Conservation (phyloP, 164 flowering plant genomes). For the Stephania yunnanensis region DNA sequence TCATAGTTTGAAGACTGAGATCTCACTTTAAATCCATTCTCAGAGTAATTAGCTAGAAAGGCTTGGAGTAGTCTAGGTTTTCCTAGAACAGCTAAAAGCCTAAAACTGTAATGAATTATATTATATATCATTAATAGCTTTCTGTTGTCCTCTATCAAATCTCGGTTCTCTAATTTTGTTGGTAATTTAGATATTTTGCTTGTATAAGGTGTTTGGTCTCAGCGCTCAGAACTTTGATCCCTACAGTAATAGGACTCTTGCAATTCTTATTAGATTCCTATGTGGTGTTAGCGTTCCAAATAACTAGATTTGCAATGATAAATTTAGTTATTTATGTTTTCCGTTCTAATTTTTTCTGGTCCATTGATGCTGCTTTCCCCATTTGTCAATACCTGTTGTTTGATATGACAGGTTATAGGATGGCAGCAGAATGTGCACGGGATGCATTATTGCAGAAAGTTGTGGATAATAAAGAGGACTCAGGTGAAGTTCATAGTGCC, state of each 20-base stretch:
- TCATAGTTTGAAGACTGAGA: no score
- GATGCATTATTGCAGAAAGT: conserved; percentile 69
- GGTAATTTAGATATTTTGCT: neutral
- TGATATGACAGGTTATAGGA: conserved; percentile 57
- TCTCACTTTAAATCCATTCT: no score
- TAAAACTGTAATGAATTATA: no score
- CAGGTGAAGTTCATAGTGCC: conserved; percentile 35
- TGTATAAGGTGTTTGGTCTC: neutral
- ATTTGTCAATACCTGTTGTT: neutral
- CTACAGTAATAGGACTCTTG: neutral
- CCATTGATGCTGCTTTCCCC: neutral
- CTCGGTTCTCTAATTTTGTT: neutral
- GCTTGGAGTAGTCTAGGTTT: no score
- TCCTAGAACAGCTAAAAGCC: no score
- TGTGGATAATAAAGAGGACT: conserved; percentile 67
- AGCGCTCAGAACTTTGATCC: no score
- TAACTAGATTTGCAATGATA: neutral
- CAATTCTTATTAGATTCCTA: neutral
- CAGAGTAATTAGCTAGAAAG: no score
- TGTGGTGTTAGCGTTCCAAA: neutral
- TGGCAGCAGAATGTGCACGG: conserved; percentile 96
- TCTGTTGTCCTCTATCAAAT: neutral
- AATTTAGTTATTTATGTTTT: neutral
- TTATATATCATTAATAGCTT: neutral
- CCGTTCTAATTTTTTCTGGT: neutral